Evolutionary conservation across 2,329 filamentous ascomycete species (phyloP).

Genomic region (Chaetomium globosum): DNA sequence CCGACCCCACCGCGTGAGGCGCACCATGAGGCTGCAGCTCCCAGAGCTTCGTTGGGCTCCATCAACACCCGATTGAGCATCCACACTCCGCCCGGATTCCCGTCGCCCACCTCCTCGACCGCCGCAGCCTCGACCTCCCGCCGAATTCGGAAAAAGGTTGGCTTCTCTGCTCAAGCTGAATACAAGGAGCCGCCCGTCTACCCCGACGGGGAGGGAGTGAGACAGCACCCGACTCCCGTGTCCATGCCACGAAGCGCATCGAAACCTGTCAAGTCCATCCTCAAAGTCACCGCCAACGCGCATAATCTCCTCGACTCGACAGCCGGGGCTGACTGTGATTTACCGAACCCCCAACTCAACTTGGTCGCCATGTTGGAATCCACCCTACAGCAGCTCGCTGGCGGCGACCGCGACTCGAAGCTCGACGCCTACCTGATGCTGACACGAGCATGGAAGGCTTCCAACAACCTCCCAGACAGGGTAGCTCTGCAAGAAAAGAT

Average conservation of each 20-base stretch:
- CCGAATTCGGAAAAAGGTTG: constrained; percentile 56
- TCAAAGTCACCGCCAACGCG: constrained; percentile 69
- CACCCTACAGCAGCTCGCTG: constrained; percentile 76
- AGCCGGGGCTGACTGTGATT: constrained; percentile 50
- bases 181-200: constrained; percentile 58
- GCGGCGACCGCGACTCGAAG: constrained; percentile 69
- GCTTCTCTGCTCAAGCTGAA: constrained; percentile 60
- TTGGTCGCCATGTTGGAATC: constrained; percentile 84
- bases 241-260: constrained; percentile 45
- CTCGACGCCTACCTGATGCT: constrained; percentile 87
- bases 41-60: constrained; percentile 45
- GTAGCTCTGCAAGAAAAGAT: constrained; percentile 76
- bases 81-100: constrained; percentile 57
- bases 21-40: constrained; percentile 44
- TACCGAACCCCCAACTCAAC: constrained; percentile 48
- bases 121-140: constrained; percentile 50
- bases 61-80: constrained; percentile 47
- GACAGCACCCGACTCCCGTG: constrained; percentile 47
- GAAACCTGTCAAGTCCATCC: constrained; percentile 66
- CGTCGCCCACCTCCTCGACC: constrained; percentile 50
- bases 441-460: constrained; percentile 73
- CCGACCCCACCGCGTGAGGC: constrained; percentile 69
- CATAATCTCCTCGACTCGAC: constrained; percentile 50
- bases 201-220: constrained; percentile 44
- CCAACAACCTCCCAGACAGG: constrained; percentile 77